Base-by-base conservation (phyloP, 2,329 filamentous ascomycete genomes). In the Fusarium odoratissimum region DNA sequence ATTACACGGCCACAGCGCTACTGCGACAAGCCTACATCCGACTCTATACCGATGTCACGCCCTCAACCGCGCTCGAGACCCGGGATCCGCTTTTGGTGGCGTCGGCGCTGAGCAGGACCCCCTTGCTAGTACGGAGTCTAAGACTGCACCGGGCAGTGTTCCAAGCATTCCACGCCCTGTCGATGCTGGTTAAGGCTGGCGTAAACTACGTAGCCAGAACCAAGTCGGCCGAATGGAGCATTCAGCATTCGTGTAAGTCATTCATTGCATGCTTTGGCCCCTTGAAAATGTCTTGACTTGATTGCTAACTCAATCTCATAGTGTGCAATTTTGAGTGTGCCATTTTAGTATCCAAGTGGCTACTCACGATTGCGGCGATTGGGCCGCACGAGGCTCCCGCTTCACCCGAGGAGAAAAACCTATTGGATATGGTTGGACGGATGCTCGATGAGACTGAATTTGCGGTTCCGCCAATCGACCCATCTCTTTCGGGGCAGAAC, bases 111-210 rank as follows among this genome's bases (percentile, higher is more conserved):
- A 86, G 86, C 60, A 85, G 87, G 52, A 88, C 88, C 23, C 89
- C 90, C 2, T 82, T 88, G 31, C 85, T 92, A 16, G 84, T 88
- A 25, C 86, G 91, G 57, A 91, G 87, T 59, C 82, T 87, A 25
- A 87, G 89, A 37, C 84, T 92, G 30, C 90, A 89, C 38, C 84
- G 90, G 49, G 91, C 91, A 2, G 87, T 93, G 0, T 86, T 92
- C 33, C 91, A 93, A 75, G 89, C 90, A 3, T 89, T 91, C 33
- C 91, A 93, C 76, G 91, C 91, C 1, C 82, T 93, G 40, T 91
- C 90, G 7, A 90, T 92, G 83, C 83, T 91, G 30, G 89, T 92
- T 65, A 91, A 91, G 77, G 84, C 86, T 19, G 89, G 89, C 1
- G 88, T 91, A 25, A 90, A 89, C 73, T 91, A 90, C 72, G 88